Evolutionary conservation across 140 eudicot species (phyloP), one percentile per base, ranked within the genome.

Genomic region (Bidens hawaiensis): DNA sequence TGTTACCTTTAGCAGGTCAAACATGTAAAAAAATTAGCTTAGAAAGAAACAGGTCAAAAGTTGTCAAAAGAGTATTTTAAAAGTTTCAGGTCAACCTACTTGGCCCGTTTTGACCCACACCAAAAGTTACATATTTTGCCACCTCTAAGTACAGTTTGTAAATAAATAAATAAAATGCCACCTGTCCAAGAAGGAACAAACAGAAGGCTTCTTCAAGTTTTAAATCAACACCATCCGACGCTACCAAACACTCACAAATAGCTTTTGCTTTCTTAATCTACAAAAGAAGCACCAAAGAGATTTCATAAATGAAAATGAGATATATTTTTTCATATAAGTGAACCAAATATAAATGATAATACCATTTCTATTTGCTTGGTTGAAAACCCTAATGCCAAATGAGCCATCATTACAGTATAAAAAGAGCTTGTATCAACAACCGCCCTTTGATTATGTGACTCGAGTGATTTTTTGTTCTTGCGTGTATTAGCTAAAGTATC

Each of bases 181-280:
- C 99, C 96, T 85, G 95, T 59, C 95, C 99, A 36, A 91, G 89
- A 73, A 91, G 95, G 68, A 76, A 88, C 57, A 80, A 73, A 79
- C 96, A 91, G 54, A 87, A 80, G 73, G 89, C 82, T 76, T 91
- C 95, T 81, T 85, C 99, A 72, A 88, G 88, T 81, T 88, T 91
- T 47, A 91, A 61, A 78, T 85, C 94, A 60, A 82, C 65, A 60
- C 96, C 95, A 58, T 91, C 99, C 28, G 99, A 82, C 28, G 85
- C 85, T 55, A 85, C 72, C 21, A 91, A 71, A 79, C 95, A 82
- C 81, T 91, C 95, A 17, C 93, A 82, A 18, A 91, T 85, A 45
- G 69, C 56, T 77, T 78, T 85, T 40, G 87, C 96, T 68, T 75
- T 91, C 69, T 68, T 77, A 69, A 91, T 79, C 99, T 91, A 67